Percentiles rank a stretch among this genome's conserved stretches.
Conservation (phyloP, 164 flowering plant genomes). For the Akebia trifoliata region DNA sequence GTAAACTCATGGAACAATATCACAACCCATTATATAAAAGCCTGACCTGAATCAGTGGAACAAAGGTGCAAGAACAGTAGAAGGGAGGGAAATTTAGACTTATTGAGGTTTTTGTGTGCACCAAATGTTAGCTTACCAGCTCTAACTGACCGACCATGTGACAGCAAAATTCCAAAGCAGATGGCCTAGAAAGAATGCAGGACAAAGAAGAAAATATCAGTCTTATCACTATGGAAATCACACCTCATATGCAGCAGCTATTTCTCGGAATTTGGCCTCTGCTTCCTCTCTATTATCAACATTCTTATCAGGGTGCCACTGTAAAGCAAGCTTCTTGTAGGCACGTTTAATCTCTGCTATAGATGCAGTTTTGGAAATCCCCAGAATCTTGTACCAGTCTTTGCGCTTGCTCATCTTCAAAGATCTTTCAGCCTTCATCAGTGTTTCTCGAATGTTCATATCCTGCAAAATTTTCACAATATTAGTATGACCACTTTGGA, state of each 20-base stretch:
- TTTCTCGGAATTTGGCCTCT: conserved; percentile 79
- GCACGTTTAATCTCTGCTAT: conserved; percentile 80
- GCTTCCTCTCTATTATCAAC: conserved; percentile 96
- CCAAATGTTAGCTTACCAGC: too few relatives aligned
- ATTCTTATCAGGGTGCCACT: conserved; percentile 99
- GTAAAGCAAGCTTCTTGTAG: conserved; percentile 95
- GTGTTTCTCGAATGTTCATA: conserved; percentile 69
- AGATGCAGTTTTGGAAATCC: conserved; percentile 75
- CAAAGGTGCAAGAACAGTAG: too few relatives aligned
- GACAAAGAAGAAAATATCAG: neutral
- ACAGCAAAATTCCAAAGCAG: too few relatives aligned
- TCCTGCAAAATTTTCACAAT: conserved; percentile 43
- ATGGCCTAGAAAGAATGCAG: neutral
- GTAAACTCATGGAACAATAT: too few relatives aligned
- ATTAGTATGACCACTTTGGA: conserved; percentile 1
- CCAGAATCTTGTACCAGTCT: conserved; percentile 97
- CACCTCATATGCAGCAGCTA: conserved; percentile 99
- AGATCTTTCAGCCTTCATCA: conserved; percentile 85
- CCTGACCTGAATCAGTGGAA: too few relatives aligned
- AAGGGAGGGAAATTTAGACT: too few relatives aligned
- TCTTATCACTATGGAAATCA: neutral
- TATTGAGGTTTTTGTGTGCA: too few relatives aligned
- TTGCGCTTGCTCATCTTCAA: conserved; percentile 92
- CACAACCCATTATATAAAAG: too few relatives aligned
- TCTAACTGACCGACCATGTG: neutral